phyloP scores from a whole-genome alignment of 1,139 yeast genomes.

The Hansenula sp. region DNA sequence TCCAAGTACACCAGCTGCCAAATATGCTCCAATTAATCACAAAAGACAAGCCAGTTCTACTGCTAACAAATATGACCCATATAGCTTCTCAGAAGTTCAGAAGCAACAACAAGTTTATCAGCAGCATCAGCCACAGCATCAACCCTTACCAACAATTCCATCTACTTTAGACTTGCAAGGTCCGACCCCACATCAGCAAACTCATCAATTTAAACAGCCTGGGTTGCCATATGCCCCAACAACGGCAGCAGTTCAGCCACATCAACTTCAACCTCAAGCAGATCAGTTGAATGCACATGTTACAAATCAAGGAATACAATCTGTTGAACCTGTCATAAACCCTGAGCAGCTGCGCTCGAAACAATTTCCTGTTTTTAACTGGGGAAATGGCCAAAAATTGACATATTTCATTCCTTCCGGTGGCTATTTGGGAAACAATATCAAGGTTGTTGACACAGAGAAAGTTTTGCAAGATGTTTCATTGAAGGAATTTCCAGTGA shows the following conservation, averaged over 20 bases:
- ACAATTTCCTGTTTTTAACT: conserved; percentile 77
- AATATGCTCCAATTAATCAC: conserved; percentile 36
- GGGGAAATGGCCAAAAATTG: conserved; percentile 52
- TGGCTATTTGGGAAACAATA: conserved; percentile 18
- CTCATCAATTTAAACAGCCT: conserved; percentile 3
- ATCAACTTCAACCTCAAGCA: conserved; percentile 3
- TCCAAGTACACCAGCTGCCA: conserved; percentile 27
- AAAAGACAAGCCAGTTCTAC: conserved; percentile 27
- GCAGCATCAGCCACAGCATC: conserved; percentile 12
- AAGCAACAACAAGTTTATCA: conserved; percentile 4
- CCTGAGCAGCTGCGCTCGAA: conserved; percentile 33
- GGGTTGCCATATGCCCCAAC: not conserved
- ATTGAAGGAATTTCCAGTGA: conserved; percentile 30
- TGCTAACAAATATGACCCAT: conserved; percentile 22
- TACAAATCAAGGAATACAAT: not conserved
- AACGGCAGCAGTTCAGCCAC: not conserved
- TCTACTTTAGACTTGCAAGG: not conserved
- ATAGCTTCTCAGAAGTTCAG: conserved; percentile 16
- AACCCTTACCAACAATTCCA: conserved; percentile 1
- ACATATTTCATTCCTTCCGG: conserved; percentile 41
- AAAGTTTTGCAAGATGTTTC: conserved; percentile 26
- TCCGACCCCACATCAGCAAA: conserved; percentile 2
- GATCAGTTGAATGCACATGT: conserved; percentile 1
- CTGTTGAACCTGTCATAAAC: not conserved
- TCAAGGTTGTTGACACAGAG: conserved; percentile 31